Evolutionary conservation across 23 red algal genomes (phyloP).

Genomic region (Cyanidioschyzon merolae): DNA sequence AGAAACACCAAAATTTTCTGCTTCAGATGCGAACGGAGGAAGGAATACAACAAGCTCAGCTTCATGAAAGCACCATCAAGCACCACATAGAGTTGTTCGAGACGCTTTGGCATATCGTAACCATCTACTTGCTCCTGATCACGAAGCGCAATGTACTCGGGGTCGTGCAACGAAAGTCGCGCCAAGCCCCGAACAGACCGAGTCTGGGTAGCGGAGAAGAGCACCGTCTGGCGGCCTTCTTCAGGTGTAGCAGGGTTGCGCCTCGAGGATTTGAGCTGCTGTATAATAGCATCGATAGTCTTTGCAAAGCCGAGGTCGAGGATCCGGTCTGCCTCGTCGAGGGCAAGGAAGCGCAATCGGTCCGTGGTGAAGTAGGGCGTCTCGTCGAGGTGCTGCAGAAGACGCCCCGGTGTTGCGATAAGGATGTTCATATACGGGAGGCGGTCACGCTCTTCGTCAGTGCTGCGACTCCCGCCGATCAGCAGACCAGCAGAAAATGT

Average conservation of each 20-base stretch:
- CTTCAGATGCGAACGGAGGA: constrained; percentile 81
- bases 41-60: constrained; percentile 78
- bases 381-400: constrained; percentile 96
- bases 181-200: constrained; percentile 69
- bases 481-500: constrained; percentile 75
- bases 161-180: constrained; percentile 52
- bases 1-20: constrained; percentile 89
- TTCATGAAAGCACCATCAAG: constrained; percentile 39
- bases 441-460: constrained; percentile 66
- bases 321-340: constrained; percentile 98
- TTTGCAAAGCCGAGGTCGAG: constrained; percentile 84
- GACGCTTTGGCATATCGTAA: background rate
- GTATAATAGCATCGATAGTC: constrained; percentile 93
- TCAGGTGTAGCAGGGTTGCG: background rate
- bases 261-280: constrained; percentile 40
- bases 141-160: constrained; percentile 68
- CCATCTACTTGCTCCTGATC: constrained; percentile 20
- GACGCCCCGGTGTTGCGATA: constrained; percentile 78
- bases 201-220: constrained; percentile 95
- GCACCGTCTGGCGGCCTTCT: constrained; percentile 53
- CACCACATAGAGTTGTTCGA: constrained; percentile 70
- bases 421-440: constrained; percentile 83
- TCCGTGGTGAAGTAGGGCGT: constrained; percentile 47
- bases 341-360: constrained; percentile 52
- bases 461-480: constrained; percentile 70